Conservation (phyloP, 306 rosid genomes). For the Neltuma alba region DNA sequence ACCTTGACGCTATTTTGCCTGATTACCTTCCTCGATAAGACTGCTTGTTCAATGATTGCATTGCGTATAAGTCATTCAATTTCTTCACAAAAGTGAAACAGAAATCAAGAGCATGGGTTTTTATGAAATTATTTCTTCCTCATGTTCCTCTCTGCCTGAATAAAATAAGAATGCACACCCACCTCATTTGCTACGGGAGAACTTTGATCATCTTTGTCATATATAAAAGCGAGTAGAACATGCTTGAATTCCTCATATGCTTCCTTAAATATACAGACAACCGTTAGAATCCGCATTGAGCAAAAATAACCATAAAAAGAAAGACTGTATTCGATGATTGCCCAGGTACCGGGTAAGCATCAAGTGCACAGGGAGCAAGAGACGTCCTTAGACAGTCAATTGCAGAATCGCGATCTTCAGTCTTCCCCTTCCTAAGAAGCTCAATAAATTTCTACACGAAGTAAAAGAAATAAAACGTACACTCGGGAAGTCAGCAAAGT, state of each 20-base stretch:
- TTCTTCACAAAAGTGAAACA: neutral
- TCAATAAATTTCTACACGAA: slow-evolving; percentile 78
- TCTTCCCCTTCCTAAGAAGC: slow-evolving; percentile 85
- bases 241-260: slow-evolving; percentile 99
- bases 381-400: slow-evolving; percentile 78
- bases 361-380: slow-evolving; percentile 98
- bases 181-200: slow-evolving; percentile 96
- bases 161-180: slow-evolving; percentile 29
- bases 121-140: neutral
- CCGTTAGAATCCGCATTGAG: slow-evolving; percentile 38
- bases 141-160: neutral
- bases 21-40: neutral
- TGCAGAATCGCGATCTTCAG: slow-evolving; percentile 82
- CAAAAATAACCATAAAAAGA: slow-evolving; percentile 6
- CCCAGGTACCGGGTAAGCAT: slow-evolving; percentile 85
- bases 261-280: slow-evolving; percentile 74
- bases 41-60: neutral
- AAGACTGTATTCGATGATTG: neutral
- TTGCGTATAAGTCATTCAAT: neutral
- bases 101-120: neutral
- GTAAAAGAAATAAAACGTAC: slow-evolving; percentile 1
- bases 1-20: neutral
- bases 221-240: slow-evolving; percentile 88
- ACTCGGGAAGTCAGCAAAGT: neutral
- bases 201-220: slow-evolving; percentile 79